Base-by-base conservation (phyloP, 2,329 filamentous ascomycete genomes). In the Ceratocystis eucalypticola region DNA sequence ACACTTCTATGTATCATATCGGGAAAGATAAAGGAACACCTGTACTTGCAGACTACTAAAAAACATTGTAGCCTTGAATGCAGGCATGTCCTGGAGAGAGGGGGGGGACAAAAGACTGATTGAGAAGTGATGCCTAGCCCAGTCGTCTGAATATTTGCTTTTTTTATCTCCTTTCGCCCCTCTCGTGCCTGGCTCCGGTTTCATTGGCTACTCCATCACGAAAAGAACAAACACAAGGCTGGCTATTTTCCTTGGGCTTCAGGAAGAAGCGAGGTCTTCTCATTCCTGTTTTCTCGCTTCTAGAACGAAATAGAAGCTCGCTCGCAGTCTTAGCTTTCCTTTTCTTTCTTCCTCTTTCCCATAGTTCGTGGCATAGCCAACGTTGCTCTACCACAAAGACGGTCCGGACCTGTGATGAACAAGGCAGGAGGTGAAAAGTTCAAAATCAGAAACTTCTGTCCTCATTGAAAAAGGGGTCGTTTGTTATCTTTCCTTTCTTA, bases 261-360 rank as follows among this genome's bases (percentile, higher is more conserved):
- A 25, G 8, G 48, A 53, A 12, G 22, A 28, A 53, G 48, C 22
- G 48, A 53, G 48, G 1, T 28, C 25, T 17, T 15, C 17, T 28
- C n/a, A 8, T 37, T 37, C 55, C 55, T 59, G 55, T 3, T 59
- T 59, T 37, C 55, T 59, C 55, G 25, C 55, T 59, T 59, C 55
- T n/a, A 37, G 55, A 59, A 59, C 28, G 25, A 30, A 15, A 53
- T 53, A 8, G 48, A 53, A 28, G 20, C 6, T 15, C 8, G 48
- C 3, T 28, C 17, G 3, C 20, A 50, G 8, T 20, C 22, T 22
- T 22, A 10, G 20, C 48, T 10, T 53, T 22, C 22, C 20, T 28
- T 53, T 53, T 53, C 25, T 28, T 28, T 53, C 50, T 15, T 28
- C 28, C 15, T 37, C 55, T 25, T 50, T 2, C n/a, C 22, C 48